Evolutionary conservation across 2,329 filamentous ascomycete species (phyloP).

Genomic region (Fonsecaea multimorphosa): DNA sequence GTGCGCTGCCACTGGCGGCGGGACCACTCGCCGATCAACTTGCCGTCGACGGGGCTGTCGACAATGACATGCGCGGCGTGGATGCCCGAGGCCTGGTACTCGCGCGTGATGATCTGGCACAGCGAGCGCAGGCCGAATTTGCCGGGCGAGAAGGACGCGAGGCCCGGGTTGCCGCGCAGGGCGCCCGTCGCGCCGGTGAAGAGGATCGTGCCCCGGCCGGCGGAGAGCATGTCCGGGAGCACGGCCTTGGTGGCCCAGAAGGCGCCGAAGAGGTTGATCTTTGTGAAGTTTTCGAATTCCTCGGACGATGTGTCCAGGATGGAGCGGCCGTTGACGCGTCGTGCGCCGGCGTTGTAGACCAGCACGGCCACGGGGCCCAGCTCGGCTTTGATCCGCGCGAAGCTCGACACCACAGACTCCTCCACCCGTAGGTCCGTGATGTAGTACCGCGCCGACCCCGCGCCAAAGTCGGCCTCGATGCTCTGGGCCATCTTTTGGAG

Average conservation of each 20-base stretch:
- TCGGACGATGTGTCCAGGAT: constrained; percentile 34
- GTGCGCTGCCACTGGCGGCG: constrained; percentile 29
- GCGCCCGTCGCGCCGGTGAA: constrained; percentile 35
- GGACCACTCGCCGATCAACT: constrained; percentile 40
- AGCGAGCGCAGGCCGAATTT: constrained; percentile 59
- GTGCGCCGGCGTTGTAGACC: constrained; percentile 36
- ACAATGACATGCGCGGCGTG: constrained; percentile 63
- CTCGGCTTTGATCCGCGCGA: constrained; percentile 27
- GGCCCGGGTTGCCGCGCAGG: constrained; percentile 33
- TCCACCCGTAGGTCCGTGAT: constrained; percentile 34
- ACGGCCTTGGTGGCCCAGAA: constrained; percentile 37
- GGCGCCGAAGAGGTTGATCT: constrained; percentile 37
- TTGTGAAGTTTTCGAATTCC: constrained; percentile 37
- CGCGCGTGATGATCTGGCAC: constrained; percentile 58
- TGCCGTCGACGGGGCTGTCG: constrained; percentile 58
- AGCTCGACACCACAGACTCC: constrained; percentile 25
- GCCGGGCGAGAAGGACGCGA: constrained; percentile 35
- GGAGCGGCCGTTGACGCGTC: constrained; percentile 34
- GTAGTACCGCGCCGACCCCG: constrained; percentile 30
- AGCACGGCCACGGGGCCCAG: constrained; percentile 32
- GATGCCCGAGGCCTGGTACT: constrained; percentile 62
- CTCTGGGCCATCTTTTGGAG: constrained; percentile 31
- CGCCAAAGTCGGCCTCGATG: constrained; percentile 32
- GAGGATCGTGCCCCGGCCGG: constrained; percentile 32
- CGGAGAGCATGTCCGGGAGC: constrained; percentile 35